These are phyloP conservation scores for Boeremia lycopersici DNA, from an alignment of 2,329 filamentous ascomycete species.

Conservation along the genomic window DNA sequence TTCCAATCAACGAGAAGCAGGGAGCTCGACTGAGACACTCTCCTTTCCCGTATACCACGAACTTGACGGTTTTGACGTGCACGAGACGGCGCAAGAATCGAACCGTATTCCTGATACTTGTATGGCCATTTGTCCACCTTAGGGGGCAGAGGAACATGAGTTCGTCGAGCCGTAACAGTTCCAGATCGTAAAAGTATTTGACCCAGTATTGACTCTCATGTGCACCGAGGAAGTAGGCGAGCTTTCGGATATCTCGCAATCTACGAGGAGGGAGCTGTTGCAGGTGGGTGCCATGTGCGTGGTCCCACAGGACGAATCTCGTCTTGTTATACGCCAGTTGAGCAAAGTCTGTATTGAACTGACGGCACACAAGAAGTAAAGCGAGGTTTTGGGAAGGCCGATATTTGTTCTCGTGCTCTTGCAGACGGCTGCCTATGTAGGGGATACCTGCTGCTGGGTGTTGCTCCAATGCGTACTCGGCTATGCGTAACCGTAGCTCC, in stretches of 20 bases:
- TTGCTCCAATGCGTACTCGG: conserved; percentile 31
- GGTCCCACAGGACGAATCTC: conserved; percentile 36
- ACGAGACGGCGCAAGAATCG: conserved; percentile 41
- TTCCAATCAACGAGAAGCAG: conserved; percentile 46
- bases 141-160: conserved; percentile 29
- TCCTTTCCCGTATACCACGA: conserved; percentile 36
- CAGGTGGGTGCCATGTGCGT: background rate
- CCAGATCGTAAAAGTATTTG: conserved; percentile 37
- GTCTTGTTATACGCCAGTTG: conserved; percentile 45
- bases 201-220: conserved; percentile 39
- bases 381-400: conserved; percentile 30
- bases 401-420: background rate
- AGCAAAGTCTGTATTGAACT: conserved; percentile 45
- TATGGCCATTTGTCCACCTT: conserved; percentile 5
- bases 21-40: background rate
- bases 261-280: background rate
- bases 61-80: conserved; percentile 41
- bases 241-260: conserved; percentile 38
- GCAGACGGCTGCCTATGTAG: background rate
- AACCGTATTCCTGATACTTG: conserved; percentile 38
- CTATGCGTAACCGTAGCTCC: conserved; percentile 46
- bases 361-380: conserved; percentile 47
- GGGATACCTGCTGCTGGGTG: conserved; percentile 8
- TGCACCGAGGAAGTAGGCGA: conserved; percentile 28
- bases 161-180: conserved; percentile 39